Evolutionary conservation across 2,329 filamentous ascomycete genomes (phyloP), one percentile per base, ranked within the genome.

Genomic region (Ceratocystis albifundus): DNA sequence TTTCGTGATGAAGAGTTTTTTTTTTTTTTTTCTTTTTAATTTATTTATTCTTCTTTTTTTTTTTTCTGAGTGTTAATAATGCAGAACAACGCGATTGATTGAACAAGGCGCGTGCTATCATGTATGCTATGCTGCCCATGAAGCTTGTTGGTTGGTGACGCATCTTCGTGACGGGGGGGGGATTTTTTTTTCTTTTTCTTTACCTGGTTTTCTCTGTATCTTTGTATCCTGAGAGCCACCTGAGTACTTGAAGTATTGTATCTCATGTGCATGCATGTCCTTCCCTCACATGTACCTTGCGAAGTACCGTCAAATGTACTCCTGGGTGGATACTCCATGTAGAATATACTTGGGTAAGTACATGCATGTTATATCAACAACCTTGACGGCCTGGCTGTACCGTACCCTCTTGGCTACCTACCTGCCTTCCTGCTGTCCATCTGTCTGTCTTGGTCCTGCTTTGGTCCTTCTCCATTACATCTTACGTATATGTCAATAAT

Each of bases 371-470:
- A 30, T 12, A 30, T 20, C 59, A n/a, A 17, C 30, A 7, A 57
- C 53, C 53, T 57, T 57, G 22, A 57, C 28, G 53, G 53, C 53
- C 53, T 57, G 53, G 53, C 25, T 30, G 36, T 4, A 41, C 36
- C 36, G 36, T 4, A 41, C 36, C 36, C 36, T 41, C 10, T 12
- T 32, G 53, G 50, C 50, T 25, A 55, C 4, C 50, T 55, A 15
- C 53, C 25, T 12, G 3, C 36, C 50, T 55, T 28, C 53, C 25
- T 12, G 3, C 36, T 30, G 25, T 32, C 53, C 25, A 8, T 28
- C 46, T 57, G 53, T 10, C 32, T 41, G 10, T 41, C 36, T 41
- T 32, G 30, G 30, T 32, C 12, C 8, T 57, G 53, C 10, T 28
- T 22, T 50, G 36, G 46, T 22, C 22, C 46, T 20, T n/a, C 46